Conservation (phyloP, 176 grass and related monocot genomes). For the barley (Hordeum vulgare) region DNA sequence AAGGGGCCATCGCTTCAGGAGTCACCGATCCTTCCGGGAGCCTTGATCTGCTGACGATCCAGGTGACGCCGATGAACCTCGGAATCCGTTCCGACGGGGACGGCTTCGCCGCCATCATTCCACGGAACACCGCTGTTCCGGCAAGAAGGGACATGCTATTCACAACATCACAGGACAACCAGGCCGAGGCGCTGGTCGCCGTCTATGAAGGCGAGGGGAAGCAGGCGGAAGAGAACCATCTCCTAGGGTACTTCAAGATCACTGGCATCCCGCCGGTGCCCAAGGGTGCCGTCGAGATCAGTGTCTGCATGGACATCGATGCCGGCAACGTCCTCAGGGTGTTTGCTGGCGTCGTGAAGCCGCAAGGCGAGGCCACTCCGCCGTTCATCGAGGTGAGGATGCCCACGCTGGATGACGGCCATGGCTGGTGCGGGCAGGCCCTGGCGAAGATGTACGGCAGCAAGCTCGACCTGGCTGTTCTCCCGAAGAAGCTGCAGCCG, state of each 20-base stretch:
- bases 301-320: slow-evolving; percentile 69
- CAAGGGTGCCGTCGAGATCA: slow-evolving; percentile 47
- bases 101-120: slow-evolving; percentile 25
- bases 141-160: slow-evolving; percentile 58
- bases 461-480: slow-evolving; percentile 29
- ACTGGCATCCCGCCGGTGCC: slow-evolving; percentile 37
- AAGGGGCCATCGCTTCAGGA: slow-evolving; percentile 66
- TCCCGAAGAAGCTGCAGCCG: slow-evolving; percentile 49
- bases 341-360: slow-evolving; percentile 32
- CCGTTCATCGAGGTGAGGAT: slow-evolving; percentile 65
- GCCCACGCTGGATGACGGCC: slow-evolving; percentile 59
- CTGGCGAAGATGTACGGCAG: slow-evolving; percentile 40
- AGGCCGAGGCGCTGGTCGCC: slow-evolving; percentile 43
- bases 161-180: slow-evolving; percentile 42
- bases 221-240: slow-evolving; percentile 43
- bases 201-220: slow-evolving; percentile 64
- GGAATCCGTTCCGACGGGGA: slow-evolving; percentile 34
- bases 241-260: slow-evolving; percentile 65
- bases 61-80: slow-evolving; percentile 50
- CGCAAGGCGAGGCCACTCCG: not conserved
- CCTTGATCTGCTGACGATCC: slow-evolving; percentile 58
- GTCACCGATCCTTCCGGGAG: slow-evolving; percentile 41
- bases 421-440: slow-evolving; percentile 55
- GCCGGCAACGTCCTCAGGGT: slow-evolving; percentile 45
- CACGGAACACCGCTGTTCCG: slow-evolving; percentile 51